phyloP scores from a whole-genome alignment of 108 stramenopile genomes.

The Cylindrotheca closterium region DNA sequence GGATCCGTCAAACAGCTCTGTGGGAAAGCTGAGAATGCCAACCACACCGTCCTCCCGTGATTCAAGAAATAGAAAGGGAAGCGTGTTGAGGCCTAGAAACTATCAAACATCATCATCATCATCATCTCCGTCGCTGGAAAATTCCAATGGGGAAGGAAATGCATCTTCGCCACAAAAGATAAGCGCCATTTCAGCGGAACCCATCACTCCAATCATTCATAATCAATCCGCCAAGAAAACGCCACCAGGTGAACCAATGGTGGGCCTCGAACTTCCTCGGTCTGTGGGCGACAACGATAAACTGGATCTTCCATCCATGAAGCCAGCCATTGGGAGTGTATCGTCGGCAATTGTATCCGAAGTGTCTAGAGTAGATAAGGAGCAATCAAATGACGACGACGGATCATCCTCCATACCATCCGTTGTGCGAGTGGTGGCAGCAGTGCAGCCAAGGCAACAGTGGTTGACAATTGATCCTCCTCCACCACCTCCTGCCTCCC shows the following conservation, averaged over 20 bases:
- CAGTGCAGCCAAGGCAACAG: not conserved
- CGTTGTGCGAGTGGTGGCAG: not conserved
- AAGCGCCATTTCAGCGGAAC: not conserved
- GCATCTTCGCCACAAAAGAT: too few species aligned
- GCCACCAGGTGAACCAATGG: not conserved
- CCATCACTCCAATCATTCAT: conserved; percentile 13
- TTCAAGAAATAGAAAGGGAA: not conserved
- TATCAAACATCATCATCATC: not conserved
- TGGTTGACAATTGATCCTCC: not conserved
- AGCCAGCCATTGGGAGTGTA: not conserved
- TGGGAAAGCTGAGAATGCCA: too few species aligned
- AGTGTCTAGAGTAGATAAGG: not conserved
- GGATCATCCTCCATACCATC: not conserved
- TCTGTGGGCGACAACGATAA: too few species aligned
- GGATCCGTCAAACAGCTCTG: not conserved
- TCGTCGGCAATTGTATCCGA: not conserved
- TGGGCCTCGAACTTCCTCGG: too few species aligned
- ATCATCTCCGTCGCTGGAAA: not conserved
- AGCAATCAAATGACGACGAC: not conserved
- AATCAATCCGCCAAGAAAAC: conserved; percentile 7
- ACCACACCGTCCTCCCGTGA: not conserved
- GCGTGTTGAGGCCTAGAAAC: not conserved
- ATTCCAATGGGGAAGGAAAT: not conserved
- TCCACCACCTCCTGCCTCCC: not conserved
- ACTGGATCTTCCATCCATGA: not conserved